Evolutionary conservation across 2,329 filamentous ascomycete genomes (phyloP), one percentile per base, ranked within the genome.

Genomic region (Clonostachys chloroleuca): DNA sequence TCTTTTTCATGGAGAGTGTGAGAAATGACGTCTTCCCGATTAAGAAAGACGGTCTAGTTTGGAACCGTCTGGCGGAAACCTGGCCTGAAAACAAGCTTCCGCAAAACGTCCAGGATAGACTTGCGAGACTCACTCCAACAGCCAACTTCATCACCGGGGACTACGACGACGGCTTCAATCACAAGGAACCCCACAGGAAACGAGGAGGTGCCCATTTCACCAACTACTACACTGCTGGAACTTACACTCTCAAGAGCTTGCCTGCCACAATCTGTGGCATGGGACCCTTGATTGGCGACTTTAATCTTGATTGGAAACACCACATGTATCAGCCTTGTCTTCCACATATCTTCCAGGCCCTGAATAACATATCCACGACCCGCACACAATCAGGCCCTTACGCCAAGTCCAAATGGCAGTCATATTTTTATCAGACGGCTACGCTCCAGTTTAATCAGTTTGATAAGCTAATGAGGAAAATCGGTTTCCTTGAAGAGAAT

Each of bases 281-380:
- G 20, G 60, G 53, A 6, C 62, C 65, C 2, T 52, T 68, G 39
- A 56, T 63, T 2, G 59, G 59, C 10, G 63, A 68, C 42, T 61
- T 59, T 39, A 66, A 66, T 44, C 57, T 57, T 36, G 66, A 68
- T 46, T 65, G 60, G 41, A 49, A 60, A n/a, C 54, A 62, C 37
- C 59, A 67, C 41, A 58, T 66, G 37, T 68, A 68, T 51, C 65
- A 68, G 46, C 66, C 66, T 3, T 68, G 66, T 43, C 49, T 68
- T 46, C 60, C 65, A 3, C 65, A 54, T 34, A 43, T 54, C 41
- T 42, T 56, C n/a, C 42, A 54, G 18, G 44, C 52, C 33, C 46
- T 56, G 44, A 55, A 51, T 50, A 45, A 43, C 35, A 41, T 56
- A 9, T 10, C 8, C 9, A 30, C 24, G 9, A 30, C 8, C 24